These are phyloP conservation scores for Phytophthora kernoviae DNA, from an alignment of 352 stramenopile species.

Conservation along the genomic window DNA sequence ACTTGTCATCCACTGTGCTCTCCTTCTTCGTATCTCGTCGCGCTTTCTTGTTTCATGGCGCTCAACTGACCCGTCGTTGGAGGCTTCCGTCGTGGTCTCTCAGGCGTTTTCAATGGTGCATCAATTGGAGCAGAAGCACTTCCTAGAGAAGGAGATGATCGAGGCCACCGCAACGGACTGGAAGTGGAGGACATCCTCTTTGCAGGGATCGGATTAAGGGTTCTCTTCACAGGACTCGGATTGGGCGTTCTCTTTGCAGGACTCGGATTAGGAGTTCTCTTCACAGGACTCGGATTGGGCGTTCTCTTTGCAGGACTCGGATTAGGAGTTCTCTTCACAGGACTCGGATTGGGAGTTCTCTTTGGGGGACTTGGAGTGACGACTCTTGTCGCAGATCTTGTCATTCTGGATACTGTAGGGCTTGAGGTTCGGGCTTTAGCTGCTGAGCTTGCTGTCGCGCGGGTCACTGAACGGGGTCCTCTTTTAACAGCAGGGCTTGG, in stretches of 20 bases:
- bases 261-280: not conserved
- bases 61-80: constrained; percentile 13
- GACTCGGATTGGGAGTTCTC: constrained; percentile 9
- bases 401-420: constrained; percentile 22
- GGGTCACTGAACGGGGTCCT: constrained; percentile 20
- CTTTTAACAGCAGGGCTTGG: constrained; percentile 18
- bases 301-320: constrained; percentile 14
- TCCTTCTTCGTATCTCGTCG: constrained; percentile 22
- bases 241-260: constrained; percentile 12
- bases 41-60: constrained; percentile 31
- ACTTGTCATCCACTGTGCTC: constrained; percentile 19
- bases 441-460: constrained; percentile 33
- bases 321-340: too few relatives aligned
- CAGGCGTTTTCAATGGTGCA: constrained; percentile 10
- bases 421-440: constrained; percentile 28
- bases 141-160: constrained; percentile 15
- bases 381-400: constrained; percentile 10
- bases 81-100: constrained; percentile 25
- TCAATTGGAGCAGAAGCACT: constrained; percentile 26
- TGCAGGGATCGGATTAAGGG: too few relatives aligned
- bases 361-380: constrained; percentile 12
- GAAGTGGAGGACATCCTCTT: not conserved
- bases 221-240: constrained; percentile 13
- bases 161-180: not conserved
- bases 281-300: constrained; percentile 1